Conservation (phyloP, 208 protist species). For the Acanthamoeba lenticulata region DNA sequence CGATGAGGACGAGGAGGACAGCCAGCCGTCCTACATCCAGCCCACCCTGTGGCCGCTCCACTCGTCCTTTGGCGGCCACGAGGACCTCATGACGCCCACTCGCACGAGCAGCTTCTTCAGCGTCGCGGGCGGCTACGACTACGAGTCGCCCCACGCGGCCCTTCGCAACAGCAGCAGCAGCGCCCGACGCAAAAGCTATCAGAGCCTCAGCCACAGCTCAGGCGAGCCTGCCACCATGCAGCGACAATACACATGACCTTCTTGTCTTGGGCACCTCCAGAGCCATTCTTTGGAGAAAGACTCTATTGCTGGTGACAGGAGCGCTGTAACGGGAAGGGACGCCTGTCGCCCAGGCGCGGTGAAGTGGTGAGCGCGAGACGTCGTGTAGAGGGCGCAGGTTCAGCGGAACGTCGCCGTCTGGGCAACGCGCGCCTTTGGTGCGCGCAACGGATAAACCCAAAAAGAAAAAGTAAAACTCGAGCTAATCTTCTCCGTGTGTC, state of each 20-base stretch:
- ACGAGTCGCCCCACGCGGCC: background rate
- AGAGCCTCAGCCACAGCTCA: background rate
- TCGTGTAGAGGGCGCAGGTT: too few relatives aligned
- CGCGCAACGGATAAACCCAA: too few relatives aligned
- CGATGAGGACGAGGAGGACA: slow-evolving; percentile 1
- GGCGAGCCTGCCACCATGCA: background rate
- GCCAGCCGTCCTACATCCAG: slow-evolving; percentile 39
- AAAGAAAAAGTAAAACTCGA: too few relatives aligned
- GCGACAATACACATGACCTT: background rate
- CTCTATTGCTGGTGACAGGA: too few relatives aligned
- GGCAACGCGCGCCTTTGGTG: too few relatives aligned
- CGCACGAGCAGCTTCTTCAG: slow-evolving; percentile 20
- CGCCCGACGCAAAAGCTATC: background rate
- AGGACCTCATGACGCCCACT: slow-evolving; percentile 37
- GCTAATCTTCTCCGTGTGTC: too few relatives aligned
- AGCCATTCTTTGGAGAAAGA: background rate
- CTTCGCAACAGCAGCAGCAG: background rate
- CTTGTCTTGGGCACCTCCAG: background rate
- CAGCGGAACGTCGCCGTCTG: too few relatives aligned
- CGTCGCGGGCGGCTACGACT: background rate
- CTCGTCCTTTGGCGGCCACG: slow-evolving; percentile 11
- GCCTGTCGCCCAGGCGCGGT: too few relatives aligned
- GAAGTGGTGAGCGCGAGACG: too few relatives aligned
- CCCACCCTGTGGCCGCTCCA: slow-evolving; percentile 38
- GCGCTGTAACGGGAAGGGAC: too few relatives aligned